These are phyloP conservation scores for Andrographis paniculata DNA, from an alignment of 305 asterid genomes.

Conservation along the genomic window DNA sequence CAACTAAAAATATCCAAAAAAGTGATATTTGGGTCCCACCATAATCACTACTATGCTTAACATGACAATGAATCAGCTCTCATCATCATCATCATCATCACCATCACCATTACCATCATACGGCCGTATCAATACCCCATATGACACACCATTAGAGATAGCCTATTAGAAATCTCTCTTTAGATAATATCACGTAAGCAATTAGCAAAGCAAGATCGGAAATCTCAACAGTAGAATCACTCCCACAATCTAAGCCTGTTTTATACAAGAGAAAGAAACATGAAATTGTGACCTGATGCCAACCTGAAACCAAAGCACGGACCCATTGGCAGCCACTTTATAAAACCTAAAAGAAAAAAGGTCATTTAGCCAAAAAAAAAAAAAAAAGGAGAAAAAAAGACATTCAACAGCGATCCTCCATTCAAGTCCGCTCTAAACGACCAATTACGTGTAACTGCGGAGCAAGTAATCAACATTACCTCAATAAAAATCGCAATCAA, in stretches of 20 bases:
- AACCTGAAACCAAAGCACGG: constrained; percentile 98
- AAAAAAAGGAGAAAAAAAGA: constrained; percentile 5
- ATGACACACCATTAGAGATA: too few species aligned
- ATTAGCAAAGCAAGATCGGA: constrained; percentile 1
- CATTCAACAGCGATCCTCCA: constrained; percentile 8
- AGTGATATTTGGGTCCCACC: too few species aligned
- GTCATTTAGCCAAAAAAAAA: constrained; percentile 13
- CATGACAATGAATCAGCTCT: too few species aligned
- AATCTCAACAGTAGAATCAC: background rate
- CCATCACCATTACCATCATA: too few species aligned
- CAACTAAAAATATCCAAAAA: too few species aligned
- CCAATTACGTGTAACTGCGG: background rate
- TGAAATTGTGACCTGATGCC: constrained; percentile 68
- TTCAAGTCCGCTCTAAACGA: too few species aligned
- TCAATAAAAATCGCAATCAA: background rate
- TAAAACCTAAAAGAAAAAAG: constrained; percentile 60
- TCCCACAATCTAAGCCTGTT: constrained; percentile 3
- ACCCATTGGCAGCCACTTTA: constrained; percentile 83
- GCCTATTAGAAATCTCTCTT: too few species aligned
- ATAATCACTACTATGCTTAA: too few species aligned
- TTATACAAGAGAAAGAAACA: constrained; percentile 16
- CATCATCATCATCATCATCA: too few species aligned
- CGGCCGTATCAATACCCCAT: too few species aligned
- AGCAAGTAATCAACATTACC: background rate
- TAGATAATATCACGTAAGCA: constrained; percentile 5